Evolutionary conservation across 148 eudicot species (phyloP).

Genomic region (Vaccinium corymbosum): DNA sequence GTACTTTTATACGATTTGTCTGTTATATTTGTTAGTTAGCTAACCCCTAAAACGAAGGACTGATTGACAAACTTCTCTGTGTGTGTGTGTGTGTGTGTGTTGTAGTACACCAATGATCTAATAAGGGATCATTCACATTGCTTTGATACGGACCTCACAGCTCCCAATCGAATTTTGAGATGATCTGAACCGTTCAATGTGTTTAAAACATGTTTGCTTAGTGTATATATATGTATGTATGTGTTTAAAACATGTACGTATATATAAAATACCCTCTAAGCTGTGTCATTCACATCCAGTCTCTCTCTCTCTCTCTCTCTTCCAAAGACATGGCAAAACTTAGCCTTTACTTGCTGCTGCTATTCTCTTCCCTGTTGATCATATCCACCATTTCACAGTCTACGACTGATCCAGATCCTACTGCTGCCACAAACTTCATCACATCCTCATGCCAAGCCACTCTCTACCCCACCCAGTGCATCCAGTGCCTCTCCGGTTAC

Average conservation of each 20-base stretch:
- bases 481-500: constrained; percentile 45
- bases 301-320: not conserved
- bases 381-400: not conserved
- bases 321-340: constrained; percentile 25
- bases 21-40: not conserved
- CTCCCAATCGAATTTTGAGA: too few species aligned
- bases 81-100: too few species aligned
- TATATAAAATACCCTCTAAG: not conserved
- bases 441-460: constrained; percentile 55
- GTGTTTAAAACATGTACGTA: too few species aligned
- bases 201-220: too few species aligned
- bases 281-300: not conserved
- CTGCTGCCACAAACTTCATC: constrained; percentile 41
- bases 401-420: constrained; percentile 1
- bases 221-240: too few species aligned
- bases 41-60: not conserved
- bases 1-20: not conserved
- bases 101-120: too few species aligned
- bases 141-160: too few species aligned
- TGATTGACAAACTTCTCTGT: not conserved
- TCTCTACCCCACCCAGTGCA: constrained; percentile 55
- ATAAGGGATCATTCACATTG: too few species aligned
- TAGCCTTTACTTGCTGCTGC: constrained; percentile 17
- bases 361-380: not conserved
- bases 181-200: too few species aligned